These are phyloP conservation scores for Geotrichum histeridarum DNA, from an alignment of 1,139 yeast genomes.

Conservation along the genomic window DNA sequence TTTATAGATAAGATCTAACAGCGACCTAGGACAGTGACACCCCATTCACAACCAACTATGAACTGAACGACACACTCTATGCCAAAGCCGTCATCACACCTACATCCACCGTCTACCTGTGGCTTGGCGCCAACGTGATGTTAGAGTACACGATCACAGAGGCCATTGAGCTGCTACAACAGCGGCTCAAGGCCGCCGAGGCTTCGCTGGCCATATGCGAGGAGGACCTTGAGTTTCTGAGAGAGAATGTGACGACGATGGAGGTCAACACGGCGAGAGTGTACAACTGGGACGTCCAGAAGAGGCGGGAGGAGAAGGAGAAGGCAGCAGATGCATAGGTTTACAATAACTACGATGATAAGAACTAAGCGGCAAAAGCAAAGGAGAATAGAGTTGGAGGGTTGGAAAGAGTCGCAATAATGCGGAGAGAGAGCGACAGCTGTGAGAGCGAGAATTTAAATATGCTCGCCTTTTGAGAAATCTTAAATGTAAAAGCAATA, in stretches of 20 bases:
- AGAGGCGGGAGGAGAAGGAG: constrained; percentile 49
- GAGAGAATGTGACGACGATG: constrained; percentile 94
- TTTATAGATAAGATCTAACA: neutral
- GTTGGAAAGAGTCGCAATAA: no score
- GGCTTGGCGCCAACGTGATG: constrained; percentile 97
- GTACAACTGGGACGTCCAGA: constrained; percentile 92
- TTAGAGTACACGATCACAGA: constrained; percentile 87
- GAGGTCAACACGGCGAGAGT: constrained; percentile 95
- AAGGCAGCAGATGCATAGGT: constrained; percentile 8
- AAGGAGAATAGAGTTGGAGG: no score
- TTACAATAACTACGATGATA: no score
- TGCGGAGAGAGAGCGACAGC: no score
- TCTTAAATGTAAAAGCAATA: no score
- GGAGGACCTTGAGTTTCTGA: constrained; percentile 81
- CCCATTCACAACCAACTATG: constrained; percentile 66
- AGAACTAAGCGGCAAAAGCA: no score
- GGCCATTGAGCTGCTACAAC: constrained; percentile 64
- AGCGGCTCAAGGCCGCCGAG: constrained; percentile 60
- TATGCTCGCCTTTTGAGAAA: no score
- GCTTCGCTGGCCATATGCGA: constrained; percentile 56
- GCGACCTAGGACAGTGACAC: constrained; percentile 38
- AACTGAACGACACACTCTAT: constrained; percentile 85
- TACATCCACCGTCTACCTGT: constrained; percentile 65
- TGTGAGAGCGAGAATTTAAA: no score
- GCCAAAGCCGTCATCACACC: constrained; percentile 69